Evolutionary conservation across 2,329 filamentous ascomycete genomes (phyloP), one percentile per base, ranked within the genome.

Genomic region (Capronia epimyces): DNA sequence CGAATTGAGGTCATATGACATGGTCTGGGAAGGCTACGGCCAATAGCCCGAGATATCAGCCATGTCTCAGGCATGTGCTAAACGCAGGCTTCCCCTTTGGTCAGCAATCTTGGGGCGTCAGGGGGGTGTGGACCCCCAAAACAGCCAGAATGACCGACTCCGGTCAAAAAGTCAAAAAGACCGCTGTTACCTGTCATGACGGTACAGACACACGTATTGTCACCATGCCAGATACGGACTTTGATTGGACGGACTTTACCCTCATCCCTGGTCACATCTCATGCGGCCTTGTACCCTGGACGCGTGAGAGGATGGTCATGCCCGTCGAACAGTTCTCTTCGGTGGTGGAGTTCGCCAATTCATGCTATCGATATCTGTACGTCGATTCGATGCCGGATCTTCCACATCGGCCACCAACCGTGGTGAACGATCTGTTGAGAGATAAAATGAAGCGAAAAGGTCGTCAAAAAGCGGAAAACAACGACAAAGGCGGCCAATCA

Each of bases 1-100:
- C 44, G 53, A 40, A 13, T 13, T 27, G 25, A 46, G 57, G 55
- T 62, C 60, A 62, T 59, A 52, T 62, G 60, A 62, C 56, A 40
- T 51, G 40, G 34, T 21, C 40, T 40, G 42, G 48, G 43, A 6
- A 37, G 16, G 10, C 27, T 22, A 32, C 45, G 47, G 34, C 55
- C 55, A 57, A 57, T 57, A 41, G 43, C 16, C 32, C 43, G 21
- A 20, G 24, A 34, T 52, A 49, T 51, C 50, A 46, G 40, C 9
- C 45, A 53, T 53, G 32, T 53, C 44, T 49, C 31, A 49, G 46
- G 43, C 49, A 41, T 55, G 49, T 57, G 55, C 36, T 25, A 34
- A 49, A 41, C 44, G 34, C 12, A 22, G 18, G 22, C 37, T 20
- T 29, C 36, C 25, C 40, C 32, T 36, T 41, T 52, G 27, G 51